Evolutionary conservation across 2,329 filamentous ascomycete species (phyloP).

Genomic region (Pseudogymnoascus sp.): DNA sequence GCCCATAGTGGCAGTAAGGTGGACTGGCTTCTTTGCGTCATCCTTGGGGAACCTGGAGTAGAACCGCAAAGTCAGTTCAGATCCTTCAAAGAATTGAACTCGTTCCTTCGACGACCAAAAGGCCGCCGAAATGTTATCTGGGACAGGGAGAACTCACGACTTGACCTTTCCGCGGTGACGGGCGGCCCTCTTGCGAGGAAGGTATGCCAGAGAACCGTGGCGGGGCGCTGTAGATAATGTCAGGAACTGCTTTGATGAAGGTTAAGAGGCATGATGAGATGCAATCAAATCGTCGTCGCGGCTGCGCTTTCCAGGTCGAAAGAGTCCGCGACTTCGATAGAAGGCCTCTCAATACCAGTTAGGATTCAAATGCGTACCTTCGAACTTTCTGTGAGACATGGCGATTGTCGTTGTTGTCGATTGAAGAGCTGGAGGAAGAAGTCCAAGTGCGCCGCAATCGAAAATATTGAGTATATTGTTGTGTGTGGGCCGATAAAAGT

Average conservation of each 20-base stretch:
- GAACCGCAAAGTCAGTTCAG: conserved; percentile 17
- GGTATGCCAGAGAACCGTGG: conserved; percentile 85
- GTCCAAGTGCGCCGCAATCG: conserved; percentile 9
- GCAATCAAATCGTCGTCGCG: conserved; percentile 5
- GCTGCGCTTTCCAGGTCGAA: conserved; percentile 7
- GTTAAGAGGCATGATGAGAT: background rate
- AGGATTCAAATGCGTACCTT: conserved; percentile 14
- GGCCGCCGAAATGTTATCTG: conserved; percentile 18
- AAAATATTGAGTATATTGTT: conserved; percentile 10
- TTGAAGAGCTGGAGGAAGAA: conserved; percentile 10
- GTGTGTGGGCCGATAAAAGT: conserved; percentile 10
- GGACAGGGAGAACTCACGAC: conserved; percentile 59
- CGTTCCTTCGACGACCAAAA: conserved; percentile 21
- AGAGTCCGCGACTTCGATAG: background rate
- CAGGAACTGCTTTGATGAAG: background rate
- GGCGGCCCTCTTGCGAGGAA: conserved; percentile 86
- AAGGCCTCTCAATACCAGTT: background rate
- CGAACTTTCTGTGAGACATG: conserved; percentile 23
- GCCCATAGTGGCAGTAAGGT: conserved; percentile 95
- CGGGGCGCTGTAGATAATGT: conserved; percentile 62
- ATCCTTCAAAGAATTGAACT: conserved; percentile 19
- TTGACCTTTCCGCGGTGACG: conserved; percentile 97
- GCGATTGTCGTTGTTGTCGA: conserved; percentile 8
- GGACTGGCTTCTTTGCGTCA: conserved; percentile 98
- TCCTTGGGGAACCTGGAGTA: conserved; percentile 90